Evolutionary conservation across 257 asterid genomes (phyloP).

Genomic region (Nicotiana benthamiana): DNA sequence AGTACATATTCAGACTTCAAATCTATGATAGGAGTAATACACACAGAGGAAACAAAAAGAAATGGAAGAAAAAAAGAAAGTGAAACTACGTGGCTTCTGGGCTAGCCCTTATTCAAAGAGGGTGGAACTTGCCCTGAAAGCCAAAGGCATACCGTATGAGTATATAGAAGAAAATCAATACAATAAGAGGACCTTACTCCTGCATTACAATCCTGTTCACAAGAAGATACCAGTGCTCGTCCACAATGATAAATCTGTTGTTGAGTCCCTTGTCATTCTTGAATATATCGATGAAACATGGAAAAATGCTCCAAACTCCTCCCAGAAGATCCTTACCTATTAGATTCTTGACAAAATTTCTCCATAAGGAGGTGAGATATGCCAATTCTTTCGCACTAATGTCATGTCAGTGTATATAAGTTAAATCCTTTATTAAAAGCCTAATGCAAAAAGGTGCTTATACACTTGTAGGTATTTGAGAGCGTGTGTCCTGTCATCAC

Average conservation of each 20-base stretch:
- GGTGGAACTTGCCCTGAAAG: slow-evolving; percentile 35
- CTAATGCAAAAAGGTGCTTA: not conserved
- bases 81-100: slow-evolving; percentile 28
- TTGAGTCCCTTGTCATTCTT: not conserved
- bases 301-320: slow-evolving; percentile 19
- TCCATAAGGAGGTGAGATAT: slow-evolving; percentile 19
- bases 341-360: slow-evolving; percentile 30
- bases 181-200: slow-evolving; percentile 16
- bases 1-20: not conserved
- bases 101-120: slow-evolving; percentile 29
- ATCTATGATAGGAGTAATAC: not conserved
- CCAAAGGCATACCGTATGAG: slow-evolving; percentile 32
- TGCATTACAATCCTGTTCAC: not conserved
- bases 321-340: slow-evolving; percentile 24
- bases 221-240: not conserved
- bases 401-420: not conserved
- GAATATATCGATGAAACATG: slow-evolving; percentile 33
- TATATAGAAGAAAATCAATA: slow-evolving; percentile 31
- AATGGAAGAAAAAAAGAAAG: slow-evolving; percentile 30
- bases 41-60: not conserved
- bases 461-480: not conserved
- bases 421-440: not conserved
- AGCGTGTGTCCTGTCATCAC: slow-evolving; percentile 1
- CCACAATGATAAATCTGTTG: not conserved
- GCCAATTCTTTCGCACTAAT: too few relatives aligned